A percentile compares a stretch with the other conserved stretches of the same genome.
These are phyloP conservation scores for Phytopythium oedochilum DNA, from an alignment of 352 stramenopile species.

Conservation along the genomic window DNA sequence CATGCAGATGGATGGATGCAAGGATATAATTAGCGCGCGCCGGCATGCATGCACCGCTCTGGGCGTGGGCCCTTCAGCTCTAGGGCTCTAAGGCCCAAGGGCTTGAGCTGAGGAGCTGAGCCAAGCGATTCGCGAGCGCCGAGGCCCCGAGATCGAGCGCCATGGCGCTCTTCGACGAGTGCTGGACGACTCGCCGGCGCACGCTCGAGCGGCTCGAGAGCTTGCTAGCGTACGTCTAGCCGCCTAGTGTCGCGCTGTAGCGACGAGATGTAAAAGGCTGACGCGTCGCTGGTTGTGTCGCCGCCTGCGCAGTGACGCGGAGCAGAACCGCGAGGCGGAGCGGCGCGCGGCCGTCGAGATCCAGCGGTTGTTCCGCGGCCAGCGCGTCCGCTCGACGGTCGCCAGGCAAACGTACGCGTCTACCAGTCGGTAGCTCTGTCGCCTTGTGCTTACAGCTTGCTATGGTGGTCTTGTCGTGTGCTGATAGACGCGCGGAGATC, in stretches of 20 bases:
- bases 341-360: constrained; percentile 41
- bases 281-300: neutral
- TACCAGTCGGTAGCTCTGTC: too few species aligned
- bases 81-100: too few species aligned
- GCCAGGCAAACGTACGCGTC: constrained; percentile 29
- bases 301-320: constrained; percentile 28
- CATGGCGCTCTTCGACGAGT: constrained; percentile 66
- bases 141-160: neutral
- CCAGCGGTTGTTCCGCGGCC: constrained; percentile 55
- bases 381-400: constrained; percentile 40
- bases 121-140: too few species aligned
- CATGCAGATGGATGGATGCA: too few species aligned
- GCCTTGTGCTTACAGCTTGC: too few species aligned
- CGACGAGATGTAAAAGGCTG: too few species aligned
- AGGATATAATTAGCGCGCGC: neutral
- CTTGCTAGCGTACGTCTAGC: constrained; percentile 37
- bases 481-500: constrained; percentile 38
- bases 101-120: too few species aligned
- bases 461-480: constrained; percentile 3
- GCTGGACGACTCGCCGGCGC: constrained; percentile 38
- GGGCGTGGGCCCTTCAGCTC: too few species aligned
- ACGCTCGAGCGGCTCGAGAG: constrained; percentile 46
- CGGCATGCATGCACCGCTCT: too few species aligned
- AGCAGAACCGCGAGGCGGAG: constrained; percentile 33
- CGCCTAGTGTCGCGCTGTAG: neutral